Base-by-base conservation (phyloP, 176 grass and related monocot genomes). In the Typha latifolia region DNA sequence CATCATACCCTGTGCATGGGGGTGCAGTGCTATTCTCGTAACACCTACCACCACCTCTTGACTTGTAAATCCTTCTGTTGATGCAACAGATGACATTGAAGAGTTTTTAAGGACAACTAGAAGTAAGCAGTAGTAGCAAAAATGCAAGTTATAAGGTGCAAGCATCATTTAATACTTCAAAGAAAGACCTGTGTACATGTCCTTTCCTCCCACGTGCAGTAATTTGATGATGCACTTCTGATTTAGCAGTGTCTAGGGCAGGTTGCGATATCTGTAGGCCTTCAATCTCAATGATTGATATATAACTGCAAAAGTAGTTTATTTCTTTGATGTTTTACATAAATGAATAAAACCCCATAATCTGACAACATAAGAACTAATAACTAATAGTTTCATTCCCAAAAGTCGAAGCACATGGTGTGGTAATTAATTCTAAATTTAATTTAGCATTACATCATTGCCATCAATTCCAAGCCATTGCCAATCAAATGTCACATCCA, bases 181-280 rank as follows among this genome's bases (percentile, higher is more conserved):
- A 11, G 3, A 15, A 19, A 27, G 53, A 87, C 85, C 85, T 78
- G 74, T 95, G 90, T 1, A 86, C 74, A 59, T 69, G 26, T 18
- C 86, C 78, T 24, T 53, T 71, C 1, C 77, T 66, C 3, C 18
- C 67, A 11, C 86, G 74, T 32, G 69, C 83, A 21, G 90, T 95
- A 52, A 95, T 79, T 23, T 63, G 68, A 65, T 95, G 90, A 74
- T 95, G 90, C 67, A 95, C 72, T 43, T 77, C 76, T 3, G 90
- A 95, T 49, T 84, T 85, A 19, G 47, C 21, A 14, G 15, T 31
- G 74, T 95, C 90, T 15, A 95, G 84, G 69, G 86, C 90, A 52
- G 90, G 90, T 77, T 95, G 90, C 57, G 90, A 95, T 72, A 95
- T 90, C 78, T 87, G 83, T 0, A 95, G 77, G 16, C 84, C 78